Evolutionary conservation across 257 asterid genomes (phyloP).

Genomic region (Solanum appendiculatum): DNA sequence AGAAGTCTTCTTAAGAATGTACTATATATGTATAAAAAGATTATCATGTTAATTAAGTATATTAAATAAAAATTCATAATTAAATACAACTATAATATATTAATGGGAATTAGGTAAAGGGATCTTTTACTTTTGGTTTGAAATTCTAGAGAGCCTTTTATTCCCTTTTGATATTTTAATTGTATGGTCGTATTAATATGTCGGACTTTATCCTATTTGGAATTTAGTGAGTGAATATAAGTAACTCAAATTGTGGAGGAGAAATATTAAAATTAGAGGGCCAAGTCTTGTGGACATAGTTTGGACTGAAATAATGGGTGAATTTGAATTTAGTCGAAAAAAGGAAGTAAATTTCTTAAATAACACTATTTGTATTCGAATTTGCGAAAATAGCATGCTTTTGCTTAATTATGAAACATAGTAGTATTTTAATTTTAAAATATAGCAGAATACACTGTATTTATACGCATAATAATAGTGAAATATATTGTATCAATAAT

Average conservation of each 20-base stretch:
- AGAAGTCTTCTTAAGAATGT: background rate
- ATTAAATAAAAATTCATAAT: background rate
- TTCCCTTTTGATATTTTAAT: background rate
- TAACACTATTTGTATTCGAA: background rate
- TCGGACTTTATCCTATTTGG: background rate
- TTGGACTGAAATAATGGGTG: background rate
- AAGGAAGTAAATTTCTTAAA: background rate
- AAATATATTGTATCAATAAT: too few relatives aligned
- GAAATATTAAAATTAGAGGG: background rate
- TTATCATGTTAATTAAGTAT: background rate
- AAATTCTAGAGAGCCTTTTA: background rate
- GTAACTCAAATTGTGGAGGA: background rate
- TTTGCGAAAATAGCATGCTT: background rate
- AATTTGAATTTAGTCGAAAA: background rate
- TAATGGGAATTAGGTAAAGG: background rate
- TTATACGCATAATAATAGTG: too few relatives aligned
- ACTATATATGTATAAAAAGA: background rate
- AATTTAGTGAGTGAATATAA: background rate
- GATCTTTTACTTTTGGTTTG: constrained; percentile 1
- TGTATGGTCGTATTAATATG: background rate
- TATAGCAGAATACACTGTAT: too few relatives aligned
- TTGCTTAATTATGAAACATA: background rate
- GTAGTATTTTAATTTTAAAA: too few relatives aligned
- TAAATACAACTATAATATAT: background rate
- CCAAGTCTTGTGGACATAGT: background rate